Conservation (phyloP, 306 rosid genomes). For the Myrica gale region DNA sequence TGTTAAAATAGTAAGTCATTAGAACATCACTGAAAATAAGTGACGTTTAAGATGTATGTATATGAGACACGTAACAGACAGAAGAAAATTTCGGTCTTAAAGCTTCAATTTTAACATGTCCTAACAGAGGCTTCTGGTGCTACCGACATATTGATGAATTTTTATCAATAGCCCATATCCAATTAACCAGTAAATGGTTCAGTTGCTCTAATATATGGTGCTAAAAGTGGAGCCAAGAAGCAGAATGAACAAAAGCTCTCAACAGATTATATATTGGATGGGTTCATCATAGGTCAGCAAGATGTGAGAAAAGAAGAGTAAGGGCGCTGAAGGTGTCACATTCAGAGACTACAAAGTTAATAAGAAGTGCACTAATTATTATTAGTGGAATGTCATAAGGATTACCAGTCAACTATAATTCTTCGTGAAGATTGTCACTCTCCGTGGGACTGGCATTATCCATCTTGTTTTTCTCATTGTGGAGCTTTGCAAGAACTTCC, state of each 20-base stretch:
- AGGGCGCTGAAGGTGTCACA: neutral
- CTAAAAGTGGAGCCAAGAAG: neutral
- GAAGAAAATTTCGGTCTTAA: no score
- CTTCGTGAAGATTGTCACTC: conserved; percentile 45
- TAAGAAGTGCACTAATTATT: neutral
- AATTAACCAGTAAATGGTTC: neutral
- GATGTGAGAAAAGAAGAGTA: neutral
- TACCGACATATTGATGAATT: neutral
- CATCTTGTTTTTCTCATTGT: conserved; percentile 37
- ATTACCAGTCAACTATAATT: conserved; percentile 47
- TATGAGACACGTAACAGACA: no score
- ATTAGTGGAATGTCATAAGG: neutral
- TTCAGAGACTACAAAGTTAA: neutral
- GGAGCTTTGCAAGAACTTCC: conserved; percentile 55
- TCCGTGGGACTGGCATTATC: conserved; percentile 34
- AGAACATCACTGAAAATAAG: no score
- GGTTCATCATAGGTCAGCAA: neutral
- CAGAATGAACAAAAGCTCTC: neutral
- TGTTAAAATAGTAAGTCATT: no score
- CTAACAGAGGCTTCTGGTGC: no score
- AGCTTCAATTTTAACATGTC: no score
- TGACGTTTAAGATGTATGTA: no score
- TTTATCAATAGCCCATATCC: neutral
- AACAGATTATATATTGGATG: neutral
- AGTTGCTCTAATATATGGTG: neutral